These are phyloP conservation scores for Dioscorea dumetorum DNA, from an alignment of 106 monocot genomes.

Conservation along the genomic window DNA sequence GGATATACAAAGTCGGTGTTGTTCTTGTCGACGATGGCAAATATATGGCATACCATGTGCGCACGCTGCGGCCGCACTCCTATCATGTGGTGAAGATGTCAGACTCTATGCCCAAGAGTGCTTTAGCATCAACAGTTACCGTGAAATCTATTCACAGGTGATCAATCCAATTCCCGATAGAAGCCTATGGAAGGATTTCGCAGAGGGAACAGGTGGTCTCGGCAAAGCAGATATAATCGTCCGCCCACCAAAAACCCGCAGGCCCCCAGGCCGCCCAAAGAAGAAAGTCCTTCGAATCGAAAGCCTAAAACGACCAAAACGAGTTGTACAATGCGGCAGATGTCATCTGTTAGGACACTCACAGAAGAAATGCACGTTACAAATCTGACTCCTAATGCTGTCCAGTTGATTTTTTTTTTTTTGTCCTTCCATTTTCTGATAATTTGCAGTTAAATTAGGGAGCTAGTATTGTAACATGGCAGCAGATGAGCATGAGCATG, in stretches of 20 bases:
- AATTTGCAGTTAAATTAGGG: too few species aligned
- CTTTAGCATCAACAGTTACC: constrained; percentile 68
- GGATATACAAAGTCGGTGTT: constrained; percentile 67
- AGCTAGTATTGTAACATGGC: too few species aligned
- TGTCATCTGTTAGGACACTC: constrained; percentile 97
- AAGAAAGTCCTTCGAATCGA: constrained; percentile 93
- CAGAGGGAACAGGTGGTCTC: constrained; percentile 28
- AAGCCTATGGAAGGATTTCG: constrained; percentile 54
- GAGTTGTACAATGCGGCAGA: constrained; percentile 92
- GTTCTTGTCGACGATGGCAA: constrained; percentile 96
- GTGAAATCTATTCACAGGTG: constrained; percentile 69
- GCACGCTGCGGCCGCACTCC: constrained; percentile 89
- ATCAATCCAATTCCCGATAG: constrained; percentile 70
- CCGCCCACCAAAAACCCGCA: constrained; percentile 73
- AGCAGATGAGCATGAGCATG: too few species aligned
- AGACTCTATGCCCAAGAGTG: constrained; percentile 75
- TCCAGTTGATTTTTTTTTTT: too few species aligned
- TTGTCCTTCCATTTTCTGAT: too few species aligned
- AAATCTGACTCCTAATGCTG: constrained; percentile 20
- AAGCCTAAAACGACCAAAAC: constrained; percentile 85
- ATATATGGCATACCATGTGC: constrained; percentile 94
- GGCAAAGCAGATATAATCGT: constrained; percentile 59
- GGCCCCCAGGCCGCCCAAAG: constrained; percentile 95
- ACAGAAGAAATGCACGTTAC: constrained; percentile 91
- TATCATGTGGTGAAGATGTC: constrained; percentile 88